Evolutionary conservation across 225 moss, liverwort and hornwort species (phyloP), one percentile per base, ranked within the genome.

Genomic region (Pseudisothecium myosuroides): DNA sequence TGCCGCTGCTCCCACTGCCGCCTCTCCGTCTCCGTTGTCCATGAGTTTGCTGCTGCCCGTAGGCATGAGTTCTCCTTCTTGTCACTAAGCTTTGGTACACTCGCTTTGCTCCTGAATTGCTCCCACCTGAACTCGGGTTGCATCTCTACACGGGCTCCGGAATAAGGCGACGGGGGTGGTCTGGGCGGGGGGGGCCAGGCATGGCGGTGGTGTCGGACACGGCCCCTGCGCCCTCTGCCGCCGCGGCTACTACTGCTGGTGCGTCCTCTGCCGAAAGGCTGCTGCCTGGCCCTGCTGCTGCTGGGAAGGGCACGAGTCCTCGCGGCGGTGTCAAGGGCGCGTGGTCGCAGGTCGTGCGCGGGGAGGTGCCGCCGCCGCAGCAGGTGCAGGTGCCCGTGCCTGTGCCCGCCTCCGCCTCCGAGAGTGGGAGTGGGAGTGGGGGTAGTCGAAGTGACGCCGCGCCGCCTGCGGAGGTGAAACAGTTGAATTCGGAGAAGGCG

Each of bases 291-390:
- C 82, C 36, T 64, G 85, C 80, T 64, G 85, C 80, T 32, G 90
- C 80, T 32, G 90, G 75, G 55, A 88, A 88, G 89, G 86, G 88
- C 17, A 17, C 54, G 54, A 54, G 54, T 17, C 54, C 54, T 54
- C 54, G 54, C 54, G 45, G 56, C 41, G 80, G 60, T 45, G 80
- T 80, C 65, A 98, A 95, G 93, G 94, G 95, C 65, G 97, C 95
- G 71, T 98, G 98, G 98, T 97, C 98, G 89, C 96, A 96, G 89
- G 94, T 98, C 59, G 98, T 98, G 87, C 96, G 94, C 36, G 98
- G 98, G 76, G 95, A 95, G 87, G 91, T 90, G 82, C 89, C 93
- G 69, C 54, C 89, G 86, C 54, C 89, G 86, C 87, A 55, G 65
- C 83, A 36, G 83, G 61, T 28, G 83, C 83, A 20, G 13, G 82